A percentile compares a stretch with the other conserved stretches of the same genome.
These are phyloP conservation scores for apple (Malus domestica) DNA, from an alignment of 306 rosid genomes.

Conservation along the genomic window ASM211411v1 NC_041802.1:29905501-29906000, in stretches of 20 bases:
- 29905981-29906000: neutral
- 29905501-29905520: neutral
- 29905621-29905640: conserved; percentile 88
- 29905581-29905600: conserved; percentile 5
- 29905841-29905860: neutral
- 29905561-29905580: neutral
- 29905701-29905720: conserved; percentile 22
- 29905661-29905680: conserved; percentile 88
- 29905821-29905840: neutral
- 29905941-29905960: neutral
- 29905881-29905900: neutral
- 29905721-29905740: conserved; percentile 12
- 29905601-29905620: conserved; percentile 46
- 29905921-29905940: neutral
- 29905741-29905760: neutral
- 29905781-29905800: neutral
- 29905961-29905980: neutral
- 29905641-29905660: conserved; percentile 86
- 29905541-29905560: neutral
- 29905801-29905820: neutral
- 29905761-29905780: neutral
- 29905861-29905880: neutral
- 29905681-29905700: conserved; percentile 92
- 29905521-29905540: neutral
- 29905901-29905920: neutral